phyloP scores from a whole-genome alignment of 805 yeast genomes.

The Kodamaea kakaduensis region DNA sequence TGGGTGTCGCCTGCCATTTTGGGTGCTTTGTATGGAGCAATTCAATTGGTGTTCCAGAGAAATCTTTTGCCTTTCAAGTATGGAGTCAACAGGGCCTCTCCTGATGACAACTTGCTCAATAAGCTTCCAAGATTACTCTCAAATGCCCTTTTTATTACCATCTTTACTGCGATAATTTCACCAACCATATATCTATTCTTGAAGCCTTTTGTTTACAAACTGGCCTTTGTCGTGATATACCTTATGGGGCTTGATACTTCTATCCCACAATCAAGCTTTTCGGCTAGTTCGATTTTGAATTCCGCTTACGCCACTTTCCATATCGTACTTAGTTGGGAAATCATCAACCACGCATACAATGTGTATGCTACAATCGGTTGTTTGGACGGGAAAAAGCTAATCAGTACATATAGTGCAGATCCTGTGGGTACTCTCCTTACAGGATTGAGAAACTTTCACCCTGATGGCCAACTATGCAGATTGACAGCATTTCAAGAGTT shows the following conservation, averaged over 20 bases:
- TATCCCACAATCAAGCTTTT: slow-evolving; percentile 37
- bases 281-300: slow-evolving; percentile 26
- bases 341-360: slow-evolving; percentile 52
- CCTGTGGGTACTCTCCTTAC: slow-evolving; percentile 62
- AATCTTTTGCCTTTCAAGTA: slow-evolving; percentile 49
- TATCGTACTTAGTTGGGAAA: slow-evolving; percentile 48
- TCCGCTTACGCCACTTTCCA: slow-evolving; percentile 31
- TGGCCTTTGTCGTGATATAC: slow-evolving; percentile 25
- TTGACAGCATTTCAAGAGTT: slow-evolving; percentile 74
- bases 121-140: slow-evolving; percentile 30
- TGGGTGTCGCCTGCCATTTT: slow-evolving; percentile 44
- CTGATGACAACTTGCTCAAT: slow-evolving; percentile 29
- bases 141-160: slow-evolving; percentile 33
- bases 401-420: slow-evolving; percentile 54
- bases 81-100: slow-evolving; percentile 39
- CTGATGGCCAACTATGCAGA: slow-evolving; percentile 31
- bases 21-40: slow-evolving; percentile 45
- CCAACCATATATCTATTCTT: slow-evolving; percentile 40
- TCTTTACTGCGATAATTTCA: slow-evolving; percentile 22
- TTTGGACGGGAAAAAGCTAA: slow-evolving; percentile 58
- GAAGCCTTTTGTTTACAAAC: slow-evolving; percentile 41
- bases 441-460: slow-evolving; percentile 54
- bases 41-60: slow-evolving; percentile 51
- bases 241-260: slow-evolving; percentile 34
- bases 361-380: slow-evolving; percentile 73